These are phyloP conservation scores for Anthostomella pinea DNA, from an alignment of 2,329 filamentous ascomycete species.

Conservation along the genomic window DNA sequence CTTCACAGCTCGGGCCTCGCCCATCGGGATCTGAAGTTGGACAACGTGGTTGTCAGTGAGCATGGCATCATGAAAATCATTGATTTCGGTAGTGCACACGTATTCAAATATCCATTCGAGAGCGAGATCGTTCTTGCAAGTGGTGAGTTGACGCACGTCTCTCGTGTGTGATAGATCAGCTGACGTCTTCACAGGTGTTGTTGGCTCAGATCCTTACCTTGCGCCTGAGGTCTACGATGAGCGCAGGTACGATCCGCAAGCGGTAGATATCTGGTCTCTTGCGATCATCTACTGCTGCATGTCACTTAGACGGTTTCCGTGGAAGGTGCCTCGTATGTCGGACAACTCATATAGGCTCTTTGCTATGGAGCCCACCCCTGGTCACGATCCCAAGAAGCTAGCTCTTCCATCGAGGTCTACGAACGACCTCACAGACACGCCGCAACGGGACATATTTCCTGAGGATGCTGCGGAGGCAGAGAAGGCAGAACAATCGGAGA, in stretches of 20 bases:
- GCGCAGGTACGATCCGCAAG: conserved; percentile 87
- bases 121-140: conserved; percentile 77
- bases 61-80: conserved; percentile 99
- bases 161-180: background rate
- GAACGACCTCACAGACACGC: conserved; percentile 40
- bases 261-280: conserved; percentile 95
- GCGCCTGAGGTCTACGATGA: conserved; percentile 96
- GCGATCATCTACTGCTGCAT: conserved; percentile 99
- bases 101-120: conserved; percentile 97
- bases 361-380: conserved; percentile 77
- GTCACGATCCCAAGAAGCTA: conserved; percentile 57
- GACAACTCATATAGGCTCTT: conserved; percentile 97
- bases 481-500: conserved; percentile 23
- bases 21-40: conserved; percentile 91
- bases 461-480: conserved; percentile 33
- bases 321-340: conserved; percentile 88
- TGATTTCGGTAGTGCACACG: conserved; percentile 95
- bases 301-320: conserved; percentile 90
- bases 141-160: conserved; percentile 53
- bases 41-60: conserved; percentile 97
- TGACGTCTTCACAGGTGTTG: conserved; percentile 46
- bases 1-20: conserved; percentile 92
- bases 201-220: conserved; percentile 90
- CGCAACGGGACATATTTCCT: conserved; percentile 37
- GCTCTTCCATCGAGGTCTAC: conserved; percentile 45